phyloP scores from a whole-genome alignment of 805 yeast species.

The Candida stauntonica region DNA sequence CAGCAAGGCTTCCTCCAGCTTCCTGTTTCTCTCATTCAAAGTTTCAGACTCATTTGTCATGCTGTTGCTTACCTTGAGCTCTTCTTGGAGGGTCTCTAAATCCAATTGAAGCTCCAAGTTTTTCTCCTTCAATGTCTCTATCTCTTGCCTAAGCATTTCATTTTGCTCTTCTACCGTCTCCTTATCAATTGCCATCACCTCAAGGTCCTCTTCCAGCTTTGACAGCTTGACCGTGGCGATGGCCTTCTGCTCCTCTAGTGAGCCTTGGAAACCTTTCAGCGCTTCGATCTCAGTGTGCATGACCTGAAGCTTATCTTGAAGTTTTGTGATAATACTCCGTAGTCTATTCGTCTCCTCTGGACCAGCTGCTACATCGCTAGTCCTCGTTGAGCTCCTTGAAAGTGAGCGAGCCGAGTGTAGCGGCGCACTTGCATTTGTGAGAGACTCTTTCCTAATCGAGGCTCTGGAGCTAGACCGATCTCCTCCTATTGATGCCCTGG shows the following conservation, averaged over 20 bases:
- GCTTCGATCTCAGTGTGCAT: constrained; percentile 29
- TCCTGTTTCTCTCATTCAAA: constrained; percentile 29
- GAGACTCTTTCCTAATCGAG: not conserved
- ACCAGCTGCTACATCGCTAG: not conserved
- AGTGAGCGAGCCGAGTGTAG: too few species aligned
- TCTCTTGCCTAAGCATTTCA: constrained; percentile 26
- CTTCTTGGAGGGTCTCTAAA: constrained; percentile 14
- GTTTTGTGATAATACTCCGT: constrained; percentile 34
- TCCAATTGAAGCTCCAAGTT: constrained; percentile 11
- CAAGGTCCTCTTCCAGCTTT: constrained; percentile 29
- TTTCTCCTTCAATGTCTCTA: constrained; percentile 4
- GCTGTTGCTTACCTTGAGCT: constrained; percentile 1
- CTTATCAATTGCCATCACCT: constrained; percentile 38
- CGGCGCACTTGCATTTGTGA: too few species aligned
- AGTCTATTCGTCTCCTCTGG: constrained; percentile 18
- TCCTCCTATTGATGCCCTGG: constrained; percentile 2
- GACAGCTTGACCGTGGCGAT: constrained; percentile 20
- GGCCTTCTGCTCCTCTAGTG: constrained; percentile 30
- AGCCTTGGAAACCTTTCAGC: constrained; percentile 24
- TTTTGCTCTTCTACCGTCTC: constrained; percentile 37
- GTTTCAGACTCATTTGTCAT: not conserved
- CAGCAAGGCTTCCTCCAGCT: constrained; percentile 39
- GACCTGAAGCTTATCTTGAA: constrained; percentile 43
- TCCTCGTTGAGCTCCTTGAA: not conserved
- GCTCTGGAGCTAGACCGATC: too few species aligned